Evolutionary conservation across 495 filamentous ascomycete species (phyloP).

Genomic region (Penicillium bialowiezense): DNA sequence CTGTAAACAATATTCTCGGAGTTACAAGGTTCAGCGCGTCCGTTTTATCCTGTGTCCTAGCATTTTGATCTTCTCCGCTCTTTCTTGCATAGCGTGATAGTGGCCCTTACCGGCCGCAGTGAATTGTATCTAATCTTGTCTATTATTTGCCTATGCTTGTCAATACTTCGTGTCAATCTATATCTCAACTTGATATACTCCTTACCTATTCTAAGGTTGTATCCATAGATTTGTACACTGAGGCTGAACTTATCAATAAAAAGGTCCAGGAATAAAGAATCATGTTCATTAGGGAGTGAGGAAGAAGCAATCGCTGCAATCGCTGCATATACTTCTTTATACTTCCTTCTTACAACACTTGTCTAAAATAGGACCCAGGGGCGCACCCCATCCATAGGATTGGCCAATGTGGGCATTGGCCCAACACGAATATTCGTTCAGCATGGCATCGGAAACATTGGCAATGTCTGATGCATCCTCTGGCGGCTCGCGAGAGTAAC

Average conservation of each 20-base stretch:
- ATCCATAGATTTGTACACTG: no score
- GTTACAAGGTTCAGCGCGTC: not conserved
- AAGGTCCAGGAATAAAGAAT: no score
- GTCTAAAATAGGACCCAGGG: not conserved
- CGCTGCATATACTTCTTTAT: no score
- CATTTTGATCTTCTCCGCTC: slow-evolving; percentile 6
- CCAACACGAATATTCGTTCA: slow-evolving; percentile 4
- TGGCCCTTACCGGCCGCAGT: slow-evolving; percentile 2
- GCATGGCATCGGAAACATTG: not conserved
- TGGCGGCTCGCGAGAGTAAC: not conserved
- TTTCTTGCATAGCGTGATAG: slow-evolving; percentile 28
- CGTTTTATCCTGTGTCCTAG: not conserved
- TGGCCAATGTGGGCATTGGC: not conserved
- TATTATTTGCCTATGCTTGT: slow-evolving; percentile 6
- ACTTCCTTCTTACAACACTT: no score
- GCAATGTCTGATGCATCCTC: not conserved
- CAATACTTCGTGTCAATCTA: slow-evolving; percentile 6
- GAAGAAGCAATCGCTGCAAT: no score
- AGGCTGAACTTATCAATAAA: no score
- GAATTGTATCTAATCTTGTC: slow-evolving; percentile 11
- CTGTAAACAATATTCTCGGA: slow-evolving; percentile 33
- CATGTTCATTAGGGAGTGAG: no score
- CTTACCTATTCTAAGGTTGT: no score
- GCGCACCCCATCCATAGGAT: slow-evolving; percentile 5
- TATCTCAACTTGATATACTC: slow-evolving; percentile 11